Evolutionary conservation across 1,139 yeast genomes (phyloP).

Genomic region (Pichia sp.): DNA sequence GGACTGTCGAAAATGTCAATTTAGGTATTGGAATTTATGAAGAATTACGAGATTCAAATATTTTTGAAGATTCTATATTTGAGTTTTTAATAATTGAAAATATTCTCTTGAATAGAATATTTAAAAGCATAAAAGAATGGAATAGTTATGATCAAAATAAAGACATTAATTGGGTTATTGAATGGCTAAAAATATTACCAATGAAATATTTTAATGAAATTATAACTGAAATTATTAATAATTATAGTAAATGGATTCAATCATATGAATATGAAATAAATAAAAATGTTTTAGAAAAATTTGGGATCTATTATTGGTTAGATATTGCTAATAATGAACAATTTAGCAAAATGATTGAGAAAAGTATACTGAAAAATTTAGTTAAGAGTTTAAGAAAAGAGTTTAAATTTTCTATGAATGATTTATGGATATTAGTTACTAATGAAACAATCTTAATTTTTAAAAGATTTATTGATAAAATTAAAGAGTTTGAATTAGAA

Average conservation of each 20-base stretch:
- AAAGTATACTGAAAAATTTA: background rate
- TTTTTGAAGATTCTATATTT: background rate
- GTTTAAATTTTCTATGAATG: background rate
- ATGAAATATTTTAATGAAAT: constrained; percentile 23
- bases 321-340: background rate
- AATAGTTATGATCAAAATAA: too few relatives aligned
- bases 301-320: too few relatives aligned
- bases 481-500: background rate
- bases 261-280: background rate
- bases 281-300: too few relatives aligned
- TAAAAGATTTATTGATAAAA: background rate
- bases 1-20: constrained; percentile 31
- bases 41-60: constrained; percentile 28
- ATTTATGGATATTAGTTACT: background rate
- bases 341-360: background rate
- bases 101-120: too few relatives aligned
- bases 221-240: constrained; percentile 26
- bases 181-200: constrained; percentile 33
- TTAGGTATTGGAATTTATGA: constrained; percentile 32
- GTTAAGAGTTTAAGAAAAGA: background rate
- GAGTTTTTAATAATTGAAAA: too few relatives aligned
- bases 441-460: background rate
- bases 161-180: constrained; percentile 40
- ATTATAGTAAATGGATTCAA: constrained; percentile 30
- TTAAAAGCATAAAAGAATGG: too few relatives aligned